Base-by-base conservation (phyloP, 2,329 filamentous ascomycete genomes). In the Rhinocladiella similis region DNA sequence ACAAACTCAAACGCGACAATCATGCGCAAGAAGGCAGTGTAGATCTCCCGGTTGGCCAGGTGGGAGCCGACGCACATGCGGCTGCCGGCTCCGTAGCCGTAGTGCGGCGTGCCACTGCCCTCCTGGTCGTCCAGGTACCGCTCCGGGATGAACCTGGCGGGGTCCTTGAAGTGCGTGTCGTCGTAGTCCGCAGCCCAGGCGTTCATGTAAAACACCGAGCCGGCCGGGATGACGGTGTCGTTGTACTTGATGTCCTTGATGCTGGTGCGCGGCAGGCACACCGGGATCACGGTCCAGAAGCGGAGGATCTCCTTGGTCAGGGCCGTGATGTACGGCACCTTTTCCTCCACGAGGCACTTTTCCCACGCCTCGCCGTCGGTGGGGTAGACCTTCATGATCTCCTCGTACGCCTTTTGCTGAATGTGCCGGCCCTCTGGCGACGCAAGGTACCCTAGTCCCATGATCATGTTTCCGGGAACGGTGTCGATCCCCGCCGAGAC, bases 151-250 rank as follows among this genome's bases (percentile, higher is more conserved):
- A 91, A 91, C 5, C 75, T 72, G 25, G 79, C 60, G 0, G 88
- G 82, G 25, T 83, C 69, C 60, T 84, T 82, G 75, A 90, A 91
- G 67, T 90, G 87, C 0, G 73, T 70, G 4, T 80, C 77, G 67
- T 91, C 89, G 70, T 89, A 90, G 71, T 91, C 81, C 22, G 87
- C 88, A 1, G 86, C 87, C 71, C 87, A 91, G 9, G 88, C 86
- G 65, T 87, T 91, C 88, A 93, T 87, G 72, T 91, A 91, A 64
- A 93, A 91, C 1, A 86, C 90, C 0, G 87, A 91, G 1, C 88
- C 87, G 0, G 88, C 81, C 0, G 90, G 90, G 36, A 94, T 89
- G 1, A 80, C 74, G 0, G 83, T 77, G 14, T 83, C 83, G 20
- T 88, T 77, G 73, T 86, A 92, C 3, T 81, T 76, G 54, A 93